Conservation (phyloP, 129 eudicot genomes). For the Centella asiatica region DNA sequence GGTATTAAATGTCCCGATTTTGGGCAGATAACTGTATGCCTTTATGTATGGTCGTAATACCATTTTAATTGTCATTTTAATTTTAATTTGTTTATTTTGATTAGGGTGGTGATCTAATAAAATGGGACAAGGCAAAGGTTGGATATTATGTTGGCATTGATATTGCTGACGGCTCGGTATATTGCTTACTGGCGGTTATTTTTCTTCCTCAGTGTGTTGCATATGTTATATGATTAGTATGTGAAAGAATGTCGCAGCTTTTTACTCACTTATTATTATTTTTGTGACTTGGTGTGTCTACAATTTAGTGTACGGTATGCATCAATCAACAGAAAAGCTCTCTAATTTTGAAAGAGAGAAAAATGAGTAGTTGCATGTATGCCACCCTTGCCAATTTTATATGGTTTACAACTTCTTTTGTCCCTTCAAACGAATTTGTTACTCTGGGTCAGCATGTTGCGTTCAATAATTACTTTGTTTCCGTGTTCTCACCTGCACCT, state of each 20-base stretch:
- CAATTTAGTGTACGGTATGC: neutral
- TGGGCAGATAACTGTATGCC: too few species aligned
- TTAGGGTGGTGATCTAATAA: conserved; percentile 96
- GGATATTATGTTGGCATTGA: conserved; percentile 97
- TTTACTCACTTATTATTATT: neutral
- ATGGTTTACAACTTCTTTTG: neutral
- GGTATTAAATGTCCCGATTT: conserved; percentile 29
- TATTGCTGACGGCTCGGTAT: conserved; percentile 96
- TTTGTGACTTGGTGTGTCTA: neutral
- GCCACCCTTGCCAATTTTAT: neutral
- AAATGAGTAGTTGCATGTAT: too few species aligned
- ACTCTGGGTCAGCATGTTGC: too few species aligned
- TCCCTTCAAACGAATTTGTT: too few species aligned
- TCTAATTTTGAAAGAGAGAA: too few species aligned
- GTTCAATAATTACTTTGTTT: too few species aligned
- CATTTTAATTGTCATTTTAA: neutral
- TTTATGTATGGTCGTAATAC: too few species aligned
- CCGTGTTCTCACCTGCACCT: too few species aligned
- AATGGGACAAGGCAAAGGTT: conserved; percentile 97
- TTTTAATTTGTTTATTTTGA: conserved; percentile 5
- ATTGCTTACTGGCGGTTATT: neutral
- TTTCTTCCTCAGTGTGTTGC: neutral
- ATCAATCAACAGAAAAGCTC: too few species aligned
- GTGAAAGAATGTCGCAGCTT: neutral
- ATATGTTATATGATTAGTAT: neutral